Base-by-base conservation (phyloP, 306 rosid genomes). In the Quercus robur region DNA sequence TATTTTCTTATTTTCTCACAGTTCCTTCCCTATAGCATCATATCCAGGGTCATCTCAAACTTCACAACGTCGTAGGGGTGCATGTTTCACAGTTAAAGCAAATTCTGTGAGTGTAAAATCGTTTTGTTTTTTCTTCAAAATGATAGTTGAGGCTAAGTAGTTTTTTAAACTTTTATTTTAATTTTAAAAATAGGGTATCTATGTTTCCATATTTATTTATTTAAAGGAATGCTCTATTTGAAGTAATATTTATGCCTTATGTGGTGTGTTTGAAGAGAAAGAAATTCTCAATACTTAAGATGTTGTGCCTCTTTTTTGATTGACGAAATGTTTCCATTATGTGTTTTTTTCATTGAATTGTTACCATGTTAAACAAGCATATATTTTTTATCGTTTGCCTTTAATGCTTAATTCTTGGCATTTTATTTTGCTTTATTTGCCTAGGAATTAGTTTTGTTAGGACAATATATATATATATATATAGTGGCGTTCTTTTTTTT, bases 61-160 rank as follows among this genome's bases (percentile, higher is more conserved):
- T 62, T 77, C 81, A 63, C 88, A 83, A 85, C 91, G 57, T 59
- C 85, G 67, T 20, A 87, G 85, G 83, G 93, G 94, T 73, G 89
- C 93, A 56, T 79, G 88, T 78, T 80, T 93, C 71, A 81, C 77
- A 23, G 97, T 95, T 80, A 93, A 96, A 88, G 98, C 98, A 55
- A 91, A 85, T 21, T 5, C 88, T 64, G 97, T 93, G 87, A 88
- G 99, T 93, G 70, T 28, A 44, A 75, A 68, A 61, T 56, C 8
- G 73, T 75, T 59, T 68, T 75, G 5, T 71, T 77, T 58, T 66
- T 75, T 74, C 78, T 75, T 57, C 44, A 57, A 54, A 69, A 63
- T 67, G 41, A 44, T 49, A 69, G 41, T 15, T 67, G 21, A 51
- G 18, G 54, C 33, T 57, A 66, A 63, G 73, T 58, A 49, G 28